Evolutionary conservation across 1,284 basidiomycete species (phyloP), one percentile per base, ranked within the genome.

Genomic region (Veloboletus limbatus): DNA sequence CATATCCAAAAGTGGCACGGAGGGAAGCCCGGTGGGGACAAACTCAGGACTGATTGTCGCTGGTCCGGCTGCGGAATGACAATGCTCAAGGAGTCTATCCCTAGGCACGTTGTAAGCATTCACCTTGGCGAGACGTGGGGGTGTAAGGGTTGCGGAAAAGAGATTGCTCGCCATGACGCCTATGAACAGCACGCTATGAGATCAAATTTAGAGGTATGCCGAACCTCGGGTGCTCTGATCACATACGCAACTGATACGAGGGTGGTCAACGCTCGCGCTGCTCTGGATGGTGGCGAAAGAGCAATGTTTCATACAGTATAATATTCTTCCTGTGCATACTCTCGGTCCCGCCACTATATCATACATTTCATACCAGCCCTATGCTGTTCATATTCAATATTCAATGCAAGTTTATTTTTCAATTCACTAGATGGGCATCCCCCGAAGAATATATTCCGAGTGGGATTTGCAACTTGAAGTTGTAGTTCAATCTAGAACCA

Each of bases 41-140:
- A 59, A 30, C 6, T n/a, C 7, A 20, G 26, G 21, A 30, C 10
- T n/a, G 18, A 35, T 6, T 60, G 55, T 32, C 27, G 26, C 9
- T 57, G 55, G 58, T 45, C 37, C 5, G 14, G 18, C 13, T 57
- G 55, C 28, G 41, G 35, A 8, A 47, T 48, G 38, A 41, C 4
- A 3, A 58, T 56, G 55, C 11, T 36, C 17, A 60, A 56, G 17
- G 56, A 56, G 18, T 58, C 55, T n/a, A 45, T 57, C 5, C 26
- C 32, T 8, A 47, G 55, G 16, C 55, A 57, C 11, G 32, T 60
- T 2, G 22, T 55, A 2, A n/a, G n/a, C n/a, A n/a, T n/a, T n/a
- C n/a, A n/a, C n/a, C n/a, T n/a, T n/a, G n/a, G n/a, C n/a, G n/a
- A 58, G 11, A 25, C 41, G 11, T 56, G 45, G 49, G 25, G 36